Base-by-base conservation (phyloP, 2,329 filamentous ascomycete species). In the Colletotrichum sp. region DNA sequence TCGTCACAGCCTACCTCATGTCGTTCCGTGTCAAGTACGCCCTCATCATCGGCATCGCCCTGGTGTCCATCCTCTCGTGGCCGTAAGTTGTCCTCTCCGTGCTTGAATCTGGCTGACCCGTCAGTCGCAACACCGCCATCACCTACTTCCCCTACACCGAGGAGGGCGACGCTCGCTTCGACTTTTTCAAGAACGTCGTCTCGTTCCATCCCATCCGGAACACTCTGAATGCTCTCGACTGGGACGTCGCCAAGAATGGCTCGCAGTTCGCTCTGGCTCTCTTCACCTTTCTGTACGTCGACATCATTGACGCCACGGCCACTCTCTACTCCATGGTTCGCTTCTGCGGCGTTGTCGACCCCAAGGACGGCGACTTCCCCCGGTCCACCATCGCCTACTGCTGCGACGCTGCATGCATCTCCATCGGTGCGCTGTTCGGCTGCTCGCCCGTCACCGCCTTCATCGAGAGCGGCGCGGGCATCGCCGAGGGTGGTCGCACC, bases 311-410 rank as follows among this genome's bases (percentile, higher is more conserved):
- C 81, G 93, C 92, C 80, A 95, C 94, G 0, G 94, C 93, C 56
- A 95, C 94, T 1, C 86, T 95, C 48, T 95, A 95, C 85, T 94
- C 93, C n/a, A 95, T 96, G 94, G 94, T 94, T 2, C 92, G 93
- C 27, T 95, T 95, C 85, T 93, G 91, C 76, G 91, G 92, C 32
- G 89, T 90, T 60, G 91, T 94, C 78, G 89, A 93, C 80, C 84
- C 89, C 78, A 88, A 90, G 61, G 91, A 93, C 3, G 92, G 93
- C n/a, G 95, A 97, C 82, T 98, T 98, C 77, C 95, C 96, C 68
- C 93, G 95, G 55, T 96, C 94, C 3, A 95, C 95, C 1, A 86
- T 96, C 36, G 96, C 96, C 2, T 96, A 95, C 83, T 93, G 90
- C 79, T 91, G 91, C 5, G 94, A 96, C 78, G 93, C 94, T 2